A percentile compares a stretch with the other conserved stretches of the same genome.
These are phyloP conservation scores for Fusarium continuum DNA, from an alignment of 2,329 filamentous ascomycete genomes.

Conservation along the genomic window DNA sequence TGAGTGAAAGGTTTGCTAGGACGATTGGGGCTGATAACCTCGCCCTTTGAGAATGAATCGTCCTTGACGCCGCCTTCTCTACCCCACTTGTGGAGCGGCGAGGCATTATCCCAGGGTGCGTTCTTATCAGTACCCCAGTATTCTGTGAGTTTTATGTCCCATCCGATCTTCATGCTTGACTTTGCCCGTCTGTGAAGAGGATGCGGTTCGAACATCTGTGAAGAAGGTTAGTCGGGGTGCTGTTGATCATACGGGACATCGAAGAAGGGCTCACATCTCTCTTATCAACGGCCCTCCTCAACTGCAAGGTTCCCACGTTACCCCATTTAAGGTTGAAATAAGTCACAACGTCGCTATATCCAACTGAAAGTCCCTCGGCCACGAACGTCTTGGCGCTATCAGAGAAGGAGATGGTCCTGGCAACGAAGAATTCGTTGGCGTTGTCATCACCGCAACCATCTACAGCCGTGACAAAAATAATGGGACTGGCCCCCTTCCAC, in stretches of 20 bases:
- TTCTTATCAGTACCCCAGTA: background rate
- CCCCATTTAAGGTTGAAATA: slow-evolving; percentile 1
- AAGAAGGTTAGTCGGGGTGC: background rate
- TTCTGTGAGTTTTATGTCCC: background rate
- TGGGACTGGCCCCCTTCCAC: background rate
- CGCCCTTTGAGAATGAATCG: slow-evolving; percentile 3
- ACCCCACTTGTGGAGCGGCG: background rate
- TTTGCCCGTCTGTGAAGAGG: background rate
- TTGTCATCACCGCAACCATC: slow-evolving; percentile 9
- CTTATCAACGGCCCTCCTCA: slow-evolving; percentile 1
- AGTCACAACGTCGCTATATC: background rate
- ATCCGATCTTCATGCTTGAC: background rate
- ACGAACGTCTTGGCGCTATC: background rate
- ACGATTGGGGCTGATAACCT: too few relatives aligned
- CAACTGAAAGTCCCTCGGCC: background rate
- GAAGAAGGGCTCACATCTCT: slow-evolving; percentile 4
- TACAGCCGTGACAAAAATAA: slow-evolving; percentile 6
- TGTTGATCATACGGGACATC: too few relatives aligned
- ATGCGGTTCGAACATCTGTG: background rate
- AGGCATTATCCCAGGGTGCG: slow-evolving; percentile 2
- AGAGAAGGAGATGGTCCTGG: background rate
- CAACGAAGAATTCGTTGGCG: slow-evolving; percentile 1
- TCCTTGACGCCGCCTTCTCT: background rate
- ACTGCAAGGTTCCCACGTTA: background rate
- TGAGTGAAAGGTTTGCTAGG: too few relatives aligned